Conservation (phyloP, 768 basidiomycete genomes). For the Clitopilus hobsonii region DNA sequence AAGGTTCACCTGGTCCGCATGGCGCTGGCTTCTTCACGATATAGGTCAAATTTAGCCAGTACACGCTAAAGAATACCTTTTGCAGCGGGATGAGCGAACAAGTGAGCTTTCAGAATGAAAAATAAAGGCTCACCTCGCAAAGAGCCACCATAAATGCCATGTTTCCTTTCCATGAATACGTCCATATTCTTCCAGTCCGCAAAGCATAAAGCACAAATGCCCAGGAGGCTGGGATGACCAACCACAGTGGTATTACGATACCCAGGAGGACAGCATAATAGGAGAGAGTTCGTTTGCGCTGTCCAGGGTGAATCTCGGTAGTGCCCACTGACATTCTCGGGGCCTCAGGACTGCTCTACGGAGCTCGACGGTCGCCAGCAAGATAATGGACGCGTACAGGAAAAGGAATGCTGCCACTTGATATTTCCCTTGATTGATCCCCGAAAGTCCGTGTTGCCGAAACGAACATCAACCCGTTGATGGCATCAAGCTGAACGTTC, state of each 20-base stretch:
- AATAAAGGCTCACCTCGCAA: slow-evolving; percentile 47
- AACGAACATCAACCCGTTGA: background rate
- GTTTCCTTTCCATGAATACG: slow-evolving; percentile 32
- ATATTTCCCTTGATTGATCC: background rate
- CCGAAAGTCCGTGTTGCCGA: slow-evolving; percentile 1
- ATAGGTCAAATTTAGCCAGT: slow-evolving; percentile 48
- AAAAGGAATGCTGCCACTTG: background rate
- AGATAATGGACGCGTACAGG: background rate
- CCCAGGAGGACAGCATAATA: slow-evolving; percentile 58
- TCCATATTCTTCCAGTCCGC: slow-evolving; percentile 34
- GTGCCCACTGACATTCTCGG: slow-evolving; percentile 24
- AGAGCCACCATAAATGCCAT: slow-evolving; percentile 45
- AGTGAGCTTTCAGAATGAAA: background rate
- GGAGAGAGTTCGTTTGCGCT: slow-evolving; percentile 35
- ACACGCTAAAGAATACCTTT: slow-evolving; percentile 67
- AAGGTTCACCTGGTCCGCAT: slow-evolving; percentile 37
- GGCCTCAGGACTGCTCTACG: background rate
- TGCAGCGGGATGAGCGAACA: slow-evolving; percentile 3
- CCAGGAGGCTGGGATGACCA: slow-evolving; percentile 62
- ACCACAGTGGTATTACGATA: slow-evolving; percentile 61
- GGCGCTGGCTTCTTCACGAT: slow-evolving; percentile 44
- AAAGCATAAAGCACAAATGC: slow-evolving; percentile 50
- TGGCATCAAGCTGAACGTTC: slow-evolving; percentile 7
- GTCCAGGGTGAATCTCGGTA: slow-evolving; percentile 31
- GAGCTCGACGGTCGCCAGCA: background rate